Evolutionary conservation across 441 rosid species (phyloP), one percentile per base, ranked within the genome.

Genomic region (Cnidoscolus chayamansa): DNA sequence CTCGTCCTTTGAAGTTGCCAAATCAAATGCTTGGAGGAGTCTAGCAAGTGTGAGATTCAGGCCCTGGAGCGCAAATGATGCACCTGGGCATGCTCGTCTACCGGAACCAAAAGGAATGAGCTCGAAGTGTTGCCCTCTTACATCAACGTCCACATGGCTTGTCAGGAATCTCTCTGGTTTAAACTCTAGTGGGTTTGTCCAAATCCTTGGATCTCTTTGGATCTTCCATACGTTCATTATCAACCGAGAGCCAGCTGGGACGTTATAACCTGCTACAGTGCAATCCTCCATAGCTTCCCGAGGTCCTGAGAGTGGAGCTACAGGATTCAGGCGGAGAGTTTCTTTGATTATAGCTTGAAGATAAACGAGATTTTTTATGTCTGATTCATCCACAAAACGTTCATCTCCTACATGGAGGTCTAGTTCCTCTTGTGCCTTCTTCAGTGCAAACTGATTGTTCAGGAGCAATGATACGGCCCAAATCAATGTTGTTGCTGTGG

Each of bases 291-390:
- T 74, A 55, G 83, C 82, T 50, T 84, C 89, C 12, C 85, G 76
- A 1, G 82, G 88, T 8, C 87, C 87, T 59, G 78, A 61, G 4
- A 88, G 83, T 0, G 88, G 88, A 53, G 80, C 85, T 7, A 86
- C 85, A 49, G 90, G 90, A 77, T 84, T 81, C 32, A 88, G 50
- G 19, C 89, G 82, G 12, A 87, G 71, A 17, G 92, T 82, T 74
- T 86, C 89, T 58, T 87, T 87, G 55, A 84, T 60, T n/a, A 82
- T 78, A 1, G 90, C 87, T 72, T 84, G 84, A n/a, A 86, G 81
- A 73, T 87, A 87, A 9, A 63, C 78, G 2, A 89, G 82, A 9
- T 81, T 83, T 61, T 78, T 72, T 7, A 89, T 71, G 72, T 87
- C 89, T 1, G 85, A 75, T 25, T 80, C 86, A 10, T 84, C 69